Evolutionary conservation across 441 rosid species (phyloP).

Genomic region (Flueggea neowawraea): DNA sequence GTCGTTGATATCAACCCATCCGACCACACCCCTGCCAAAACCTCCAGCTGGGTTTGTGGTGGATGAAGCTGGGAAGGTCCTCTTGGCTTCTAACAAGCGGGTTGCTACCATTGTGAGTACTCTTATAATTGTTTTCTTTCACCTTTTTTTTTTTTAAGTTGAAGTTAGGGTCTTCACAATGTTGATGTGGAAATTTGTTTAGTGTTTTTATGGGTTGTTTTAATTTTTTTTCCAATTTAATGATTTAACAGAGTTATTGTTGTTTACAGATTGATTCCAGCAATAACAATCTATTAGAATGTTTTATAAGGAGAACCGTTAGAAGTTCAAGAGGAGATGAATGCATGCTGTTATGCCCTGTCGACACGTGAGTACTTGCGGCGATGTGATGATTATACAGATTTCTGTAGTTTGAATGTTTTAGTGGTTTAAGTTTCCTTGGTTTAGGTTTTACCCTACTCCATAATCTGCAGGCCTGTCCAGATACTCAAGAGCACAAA

Average conservation of each 20-base stretch:
- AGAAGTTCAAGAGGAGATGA: constrained; percentile 15
- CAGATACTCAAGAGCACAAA: constrained; percentile 85
- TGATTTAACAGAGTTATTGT: background rate
- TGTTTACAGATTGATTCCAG: too few species aligned
- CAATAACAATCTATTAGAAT: too few species aligned
- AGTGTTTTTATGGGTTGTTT: background rate
- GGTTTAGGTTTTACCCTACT: too few species aligned
- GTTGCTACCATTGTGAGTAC: constrained; percentile 65
- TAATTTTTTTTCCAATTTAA: background rate
- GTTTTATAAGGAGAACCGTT: too few species aligned
- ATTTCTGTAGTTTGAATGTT: background rate
- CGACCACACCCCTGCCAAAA: constrained; percentile 58
- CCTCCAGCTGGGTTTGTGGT: constrained; percentile 92
- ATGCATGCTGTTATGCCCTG: constrained; percentile 73
- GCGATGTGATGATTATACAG: background rate
- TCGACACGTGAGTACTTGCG: constrained; percentile 67
- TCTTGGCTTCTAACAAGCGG: constrained; percentile 78
- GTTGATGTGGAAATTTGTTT: background rate
- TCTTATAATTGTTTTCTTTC: background rate
- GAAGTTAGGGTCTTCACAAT: background rate
- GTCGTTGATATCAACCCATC: constrained; percentile 17
- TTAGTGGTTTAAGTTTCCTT: too few species aligned
- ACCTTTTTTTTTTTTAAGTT: background rate
- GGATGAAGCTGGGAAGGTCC: constrained; percentile 74
- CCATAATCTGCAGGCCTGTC: constrained; percentile 70